Percentiles rank a stretch among this genome's conserved stretches.
Evolutionary conservation across 1,284 basidiomycete genomes (phyloP).

Genomic region (Pholiota adiposa): DNA sequence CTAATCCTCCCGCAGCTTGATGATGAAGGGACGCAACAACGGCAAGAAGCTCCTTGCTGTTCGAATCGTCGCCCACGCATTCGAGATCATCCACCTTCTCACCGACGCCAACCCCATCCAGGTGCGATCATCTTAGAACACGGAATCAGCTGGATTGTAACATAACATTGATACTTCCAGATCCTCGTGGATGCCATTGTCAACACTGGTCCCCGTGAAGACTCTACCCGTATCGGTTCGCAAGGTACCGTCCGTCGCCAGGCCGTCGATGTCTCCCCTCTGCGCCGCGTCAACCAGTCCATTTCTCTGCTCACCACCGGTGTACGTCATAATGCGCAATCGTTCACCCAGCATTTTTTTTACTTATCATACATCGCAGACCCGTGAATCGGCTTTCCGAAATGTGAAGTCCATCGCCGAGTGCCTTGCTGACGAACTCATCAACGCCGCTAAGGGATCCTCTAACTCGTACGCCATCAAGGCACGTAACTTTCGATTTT

Average conservation of each 20-base stretch:
- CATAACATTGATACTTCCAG: slow-evolving; percentile 34
- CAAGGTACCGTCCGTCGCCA: slow-evolving; percentile 99
- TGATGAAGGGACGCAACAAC: slow-evolving; percentile 99
- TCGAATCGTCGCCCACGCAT: slow-evolving; percentile 99
- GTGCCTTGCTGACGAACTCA: slow-evolving; percentile 99
- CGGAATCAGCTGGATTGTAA: neutral
- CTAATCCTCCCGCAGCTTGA: slow-evolving; percentile 61
- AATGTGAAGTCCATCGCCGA: slow-evolving; percentile 99
- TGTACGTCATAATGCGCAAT: slow-evolving; percentile 54
- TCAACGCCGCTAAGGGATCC: slow-evolving; percentile 99
- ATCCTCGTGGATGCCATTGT: slow-evolving; percentile 98
- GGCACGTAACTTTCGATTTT: slow-evolving; percentile 46
- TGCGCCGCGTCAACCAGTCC: slow-evolving; percentile 98
- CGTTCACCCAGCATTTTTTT: neutral
- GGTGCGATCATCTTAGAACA: slow-evolving; percentile 46
- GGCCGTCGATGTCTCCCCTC: slow-evolving; percentile 99
- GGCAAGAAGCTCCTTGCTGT: slow-evolving; percentile 99
- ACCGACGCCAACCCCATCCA: slow-evolving; percentile 99
- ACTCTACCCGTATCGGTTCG: slow-evolving; percentile 99
- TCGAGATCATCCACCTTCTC: slow-evolving; percentile 99
- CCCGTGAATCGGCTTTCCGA: slow-evolving; percentile 99
- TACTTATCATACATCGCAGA: slow-evolving; percentile 49
- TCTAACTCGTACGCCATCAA: slow-evolving; percentile 99
- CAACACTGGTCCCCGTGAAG: slow-evolving; percentile 99
- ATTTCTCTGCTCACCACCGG: slow-evolving; percentile 95